A percentile compares a stretch with the other conserved stretches of the same genome.
phyloP scores from a whole-genome alignment of 805 yeast genomes.

The Kodamaea restingae region DNA sequence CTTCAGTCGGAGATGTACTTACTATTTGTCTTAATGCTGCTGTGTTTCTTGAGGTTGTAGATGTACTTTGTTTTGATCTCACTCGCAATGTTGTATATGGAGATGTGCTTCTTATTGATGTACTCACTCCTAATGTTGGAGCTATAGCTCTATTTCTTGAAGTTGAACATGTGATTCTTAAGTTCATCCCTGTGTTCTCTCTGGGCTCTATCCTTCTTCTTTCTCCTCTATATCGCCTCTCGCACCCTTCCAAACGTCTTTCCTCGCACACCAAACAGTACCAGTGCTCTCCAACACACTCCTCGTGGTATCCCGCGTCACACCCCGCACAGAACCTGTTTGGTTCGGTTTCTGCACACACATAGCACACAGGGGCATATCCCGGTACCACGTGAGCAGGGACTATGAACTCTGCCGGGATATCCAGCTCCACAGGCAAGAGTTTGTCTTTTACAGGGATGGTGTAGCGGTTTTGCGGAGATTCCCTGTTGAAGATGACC shows the following conservation, averaged over 20 bases:
- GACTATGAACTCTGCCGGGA: slow-evolving; percentile 6
- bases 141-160: slow-evolving; percentile 1
- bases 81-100: no score
- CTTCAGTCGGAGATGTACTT: no score
- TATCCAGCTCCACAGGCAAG: slow-evolving; percentile 14
- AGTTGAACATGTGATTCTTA: no score
- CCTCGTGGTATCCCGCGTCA: slow-evolving; percentile 4
- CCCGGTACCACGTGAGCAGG: slow-evolving; percentile 7
- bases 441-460: slow-evolving; percentile 29
- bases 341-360: slow-evolving; percentile 5
- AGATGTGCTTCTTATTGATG: no score
- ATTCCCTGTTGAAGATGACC: slow-evolving; percentile 22
- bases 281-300: slow-evolving; percentile 26
- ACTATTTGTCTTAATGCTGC: no score
- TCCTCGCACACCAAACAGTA: slow-evolving; percentile 50
- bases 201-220: background rate
- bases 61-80: no score
- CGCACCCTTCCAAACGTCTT: no score
- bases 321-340: slow-evolving; percentile 3
- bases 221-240: background rate
- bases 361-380: slow-evolving; percentile 2
- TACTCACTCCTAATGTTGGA: no score
- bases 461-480: slow-evolving; percentile 9
- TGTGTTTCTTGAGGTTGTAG: slow-evolving; percentile 1
- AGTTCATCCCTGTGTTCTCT: background rate